Base-by-base conservation (phyloP, 1,139 yeast species). In the Lizanozyma gosingica region DNA sequence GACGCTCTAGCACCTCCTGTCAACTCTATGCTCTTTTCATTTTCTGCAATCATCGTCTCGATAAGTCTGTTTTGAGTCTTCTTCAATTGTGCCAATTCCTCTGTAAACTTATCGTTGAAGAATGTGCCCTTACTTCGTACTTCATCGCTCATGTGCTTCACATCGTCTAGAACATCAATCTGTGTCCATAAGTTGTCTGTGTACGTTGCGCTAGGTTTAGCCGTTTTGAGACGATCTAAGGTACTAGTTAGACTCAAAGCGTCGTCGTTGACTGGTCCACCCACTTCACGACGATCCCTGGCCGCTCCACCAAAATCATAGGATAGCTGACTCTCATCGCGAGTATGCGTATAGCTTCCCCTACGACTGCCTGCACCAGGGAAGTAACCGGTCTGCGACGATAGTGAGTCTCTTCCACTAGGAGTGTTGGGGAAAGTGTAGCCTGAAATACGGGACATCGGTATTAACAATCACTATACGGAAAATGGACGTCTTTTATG, bases 111-210 rank as follows among this genome's bases (percentile, higher is more conserved):
- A 3, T 68, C 67, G 38, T 82, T 83, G 54, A 86, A 83, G 56
- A 78, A 82, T 15, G 80, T 75, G 35, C 76, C 76, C 43, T 67
- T 70, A 27, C 62, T 51, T 37, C 67, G 63, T 1, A 78, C 78
- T 40, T 80, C 77, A 15, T 62, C 63, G 0, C 88, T 80, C 73
- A 83, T 73, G 42, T 67, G 67, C 42, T 76, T 75, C 3, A 88
- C 94, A 49, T 86, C 95, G 49, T 86, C 92, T 45, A 90, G 66
- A 1, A 85, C 85, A 53, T 85, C 95, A 38, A 88, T 81, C 52
- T 87, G 94, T 2, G 94, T 81, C 95, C 95, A 88, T 39, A 86
- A 63, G 51, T 76, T 72, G 57, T 86, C 95, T 63, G 80, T 87
- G 45, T 73, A 66, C 36, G 80, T 73, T 14, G 73, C 75, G 41